Evolutionary conservation across 495 filamentous ascomycete genomes (phyloP), one percentile per base, ranked within the genome.

Genomic region (Cercophora newfieldiana): DNA sequence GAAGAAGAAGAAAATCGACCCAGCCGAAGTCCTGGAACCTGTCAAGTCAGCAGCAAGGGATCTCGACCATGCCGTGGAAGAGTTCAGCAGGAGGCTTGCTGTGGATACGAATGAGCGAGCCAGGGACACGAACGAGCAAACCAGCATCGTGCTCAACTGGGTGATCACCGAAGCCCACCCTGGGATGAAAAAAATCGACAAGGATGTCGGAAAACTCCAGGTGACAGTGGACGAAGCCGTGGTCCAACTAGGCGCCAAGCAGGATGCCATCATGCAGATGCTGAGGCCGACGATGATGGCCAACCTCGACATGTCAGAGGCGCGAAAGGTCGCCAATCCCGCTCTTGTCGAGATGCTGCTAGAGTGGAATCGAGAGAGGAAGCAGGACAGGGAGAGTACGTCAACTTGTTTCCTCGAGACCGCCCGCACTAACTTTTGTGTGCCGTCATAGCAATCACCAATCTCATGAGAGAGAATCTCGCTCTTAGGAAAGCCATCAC

Each of bases 21-120:
- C n/a, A 10, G 10, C 26, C 54, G 54, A 57, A n/a, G 18, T 29
- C 7, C 25, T 57, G 22, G 22, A 57, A 28, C 22, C 22, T 7
- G 54, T 57, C 21, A 29, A 57, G 26, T 3, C 12, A 2, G 54
- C 54, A 1, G 54, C 54, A 1, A 3, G 26, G 54, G 54, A 57
- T 28, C 54, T 57, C 24, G 54, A 57, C 54, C 54, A 57, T 8
- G 54, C 22, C 25, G 54, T 57, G 54, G 54, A 57, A 26, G 54
- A 29, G 25, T 57, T 25, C 22, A 10, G 6, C 8, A 57, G 54
- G 19, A 25, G 26, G 26, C 12, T 57, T 10, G 2, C 3, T 24
- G 12, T 12, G 51, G 22, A 55, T 24, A 55, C 51, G 1, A 55
- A 55, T 10, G 51, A 55, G 12, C 51, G 22, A 29, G 26, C 30